Percentiles rank a stretch among this genome's conserved stretches.
phyloP scores from a whole-genome alignment of 2,329 filamentous ascomycete genomes.

The Dactylellina haptotyla region DNA sequence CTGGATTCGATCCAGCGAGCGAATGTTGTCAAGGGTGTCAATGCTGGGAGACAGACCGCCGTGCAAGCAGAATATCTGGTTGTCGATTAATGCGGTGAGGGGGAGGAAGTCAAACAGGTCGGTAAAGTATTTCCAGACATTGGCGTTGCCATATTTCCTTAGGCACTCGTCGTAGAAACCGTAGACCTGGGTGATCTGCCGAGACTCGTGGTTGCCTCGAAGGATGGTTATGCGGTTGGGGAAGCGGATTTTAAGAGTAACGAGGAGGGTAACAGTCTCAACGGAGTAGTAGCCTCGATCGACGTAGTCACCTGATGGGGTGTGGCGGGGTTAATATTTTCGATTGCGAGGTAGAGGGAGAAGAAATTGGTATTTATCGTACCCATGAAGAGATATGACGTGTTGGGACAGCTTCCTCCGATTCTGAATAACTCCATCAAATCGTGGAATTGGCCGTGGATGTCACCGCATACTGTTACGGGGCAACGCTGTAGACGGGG shows the following conservation, averaged over 20 bases:
- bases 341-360: neutral
- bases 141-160: slow-evolving; percentile 98
- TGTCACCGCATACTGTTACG: slow-evolving; percentile 97
- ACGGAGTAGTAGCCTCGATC: slow-evolving; percentile 99
- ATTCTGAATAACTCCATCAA: slow-evolving; percentile 99
- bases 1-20: slow-evolving; percentile 93
- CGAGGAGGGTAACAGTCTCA: slow-evolving; percentile 95
- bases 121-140: slow-evolving; percentile 99
- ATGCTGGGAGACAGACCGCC: slow-evolving; percentile 96
- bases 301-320: slow-evolving; percentile 84
- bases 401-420: slow-evolving; percentile 95
- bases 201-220: slow-evolving; percentile 97
- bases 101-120: slow-evolving; percentile 99
- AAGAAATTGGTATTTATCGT: slow-evolving; percentile 60
- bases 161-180: slow-evolving; percentile 99
- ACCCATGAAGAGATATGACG: slow-evolving; percentile 99
- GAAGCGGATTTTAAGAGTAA: slow-evolving; percentile 97
- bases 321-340: slow-evolving; percentile 2
- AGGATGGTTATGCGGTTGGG: slow-evolving; percentile 98
- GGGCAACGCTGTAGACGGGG: slow-evolving; percentile 81
- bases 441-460: slow-evolving; percentile 98
- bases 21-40: slow-evolving; percentile 93
- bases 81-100: slow-evolving; percentile 95
- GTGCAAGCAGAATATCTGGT: slow-evolving; percentile 99
- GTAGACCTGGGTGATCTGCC: slow-evolving; percentile 99